phyloP scores from a whole-genome alignment of 192 early-diverging fungal species.

The Oehlia diaphana region DNA sequence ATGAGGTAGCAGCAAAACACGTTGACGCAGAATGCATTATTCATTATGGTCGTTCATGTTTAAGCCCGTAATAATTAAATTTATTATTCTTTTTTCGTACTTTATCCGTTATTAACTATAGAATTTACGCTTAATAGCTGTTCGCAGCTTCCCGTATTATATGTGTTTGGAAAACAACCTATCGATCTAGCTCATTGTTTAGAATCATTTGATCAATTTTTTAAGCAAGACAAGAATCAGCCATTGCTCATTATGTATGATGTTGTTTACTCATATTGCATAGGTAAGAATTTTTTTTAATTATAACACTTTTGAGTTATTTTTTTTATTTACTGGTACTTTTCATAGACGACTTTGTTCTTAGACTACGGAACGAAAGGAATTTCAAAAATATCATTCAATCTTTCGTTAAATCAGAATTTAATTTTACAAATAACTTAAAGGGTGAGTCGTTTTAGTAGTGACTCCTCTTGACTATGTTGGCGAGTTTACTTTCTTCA shows the following conservation, averaged over 20 bases:
- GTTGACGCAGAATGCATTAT: conserved; percentile 83
- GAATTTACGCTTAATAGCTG: conserved; percentile 45
- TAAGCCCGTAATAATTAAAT: conserved; percentile 65
- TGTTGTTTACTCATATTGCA: conserved; percentile 67
- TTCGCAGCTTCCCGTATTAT: conserved; percentile 79
- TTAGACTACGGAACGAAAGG: neutral
- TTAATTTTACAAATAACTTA: neutral
- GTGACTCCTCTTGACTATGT: neutral
- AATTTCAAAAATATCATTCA: neutral
- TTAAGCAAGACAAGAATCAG: conserved; percentile 38
- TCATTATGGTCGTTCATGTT: conserved; percentile 93
- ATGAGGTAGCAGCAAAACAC: conserved; percentile 95
- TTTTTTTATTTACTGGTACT: neutral
- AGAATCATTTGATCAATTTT: conserved; percentile 42
- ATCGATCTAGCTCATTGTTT: conserved; percentile 66
- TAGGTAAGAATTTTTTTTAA: conserved; percentile 35
- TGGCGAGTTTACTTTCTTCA: neutral
- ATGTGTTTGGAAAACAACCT: conserved; percentile 78
- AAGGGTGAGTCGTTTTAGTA: neutral
- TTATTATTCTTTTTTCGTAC: neutral
- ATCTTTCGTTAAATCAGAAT: neutral
- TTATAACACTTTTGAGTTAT: neutral
- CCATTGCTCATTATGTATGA: conserved; percentile 74
- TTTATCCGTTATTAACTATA: neutral
- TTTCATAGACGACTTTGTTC: neutral